Evolutionary conservation across 352 stramenopile genomes (phyloP).

Genomic region (Pelagophyceae sp.): DNA sequence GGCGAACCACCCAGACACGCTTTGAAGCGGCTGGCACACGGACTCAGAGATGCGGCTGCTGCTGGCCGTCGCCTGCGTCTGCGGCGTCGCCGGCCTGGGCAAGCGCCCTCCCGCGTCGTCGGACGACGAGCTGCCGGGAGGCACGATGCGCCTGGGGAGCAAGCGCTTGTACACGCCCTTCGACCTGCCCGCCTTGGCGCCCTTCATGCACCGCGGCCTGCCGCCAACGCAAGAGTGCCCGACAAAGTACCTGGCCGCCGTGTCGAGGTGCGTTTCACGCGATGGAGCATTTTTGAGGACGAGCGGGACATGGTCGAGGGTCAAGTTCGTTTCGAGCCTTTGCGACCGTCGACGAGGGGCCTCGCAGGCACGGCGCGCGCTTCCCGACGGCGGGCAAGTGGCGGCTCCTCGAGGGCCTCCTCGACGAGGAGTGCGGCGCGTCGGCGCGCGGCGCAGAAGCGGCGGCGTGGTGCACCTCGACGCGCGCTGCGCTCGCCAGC

Average conservation of each 20-base stretch:
- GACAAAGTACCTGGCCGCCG: not conserved
- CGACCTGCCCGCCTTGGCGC: not conserved
- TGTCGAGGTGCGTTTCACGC: no score
- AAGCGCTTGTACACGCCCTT: not conserved
- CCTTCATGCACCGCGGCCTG: not conserved
- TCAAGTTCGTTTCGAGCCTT: no score
- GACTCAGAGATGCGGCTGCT: no score
- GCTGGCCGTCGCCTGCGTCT: not conserved
- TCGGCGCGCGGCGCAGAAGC: not conserved
- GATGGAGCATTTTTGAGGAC: no score
- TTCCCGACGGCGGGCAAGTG: not conserved
- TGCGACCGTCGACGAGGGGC: no score
- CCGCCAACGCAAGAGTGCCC: no score
- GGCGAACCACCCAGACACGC: no score
- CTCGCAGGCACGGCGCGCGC: not conserved
- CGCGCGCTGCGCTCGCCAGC: not conserved
- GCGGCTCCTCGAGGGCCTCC: not conserved
- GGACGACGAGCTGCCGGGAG: not conserved
- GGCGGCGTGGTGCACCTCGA: not conserved
- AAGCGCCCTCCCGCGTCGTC: not conserved
- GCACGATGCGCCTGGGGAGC: not conserved
- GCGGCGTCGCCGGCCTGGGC: not conserved
- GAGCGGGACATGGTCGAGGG: no score
- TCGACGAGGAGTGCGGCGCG: not conserved
- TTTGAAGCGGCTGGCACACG: no score